Evolutionary conservation across 2,329 filamentous ascomycete genomes (phyloP).

Genomic region (Macroventuria anomochaeta): DNA sequence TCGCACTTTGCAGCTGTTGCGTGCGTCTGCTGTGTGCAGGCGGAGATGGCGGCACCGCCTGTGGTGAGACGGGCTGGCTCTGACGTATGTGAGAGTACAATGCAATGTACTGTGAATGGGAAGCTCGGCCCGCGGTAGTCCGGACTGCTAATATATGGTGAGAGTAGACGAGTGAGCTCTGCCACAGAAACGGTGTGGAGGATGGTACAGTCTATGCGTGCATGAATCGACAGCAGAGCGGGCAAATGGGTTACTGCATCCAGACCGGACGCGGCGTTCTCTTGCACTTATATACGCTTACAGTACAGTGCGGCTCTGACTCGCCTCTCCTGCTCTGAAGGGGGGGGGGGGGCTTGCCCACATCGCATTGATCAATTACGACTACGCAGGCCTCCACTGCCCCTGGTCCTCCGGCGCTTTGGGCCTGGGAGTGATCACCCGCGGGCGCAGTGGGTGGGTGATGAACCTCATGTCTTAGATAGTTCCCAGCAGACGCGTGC

Average conservation of each 20-base stretch:
- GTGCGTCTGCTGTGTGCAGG: conserved; percentile 22
- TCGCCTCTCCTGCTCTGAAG: conserved; percentile 9
- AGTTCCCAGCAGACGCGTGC: conserved; percentile 12
- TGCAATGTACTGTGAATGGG: conserved; percentile 12
- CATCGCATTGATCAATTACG: conserved; percentile 14
- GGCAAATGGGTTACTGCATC: conserved; percentile 4
- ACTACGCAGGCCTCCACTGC: conserved; percentile 15
- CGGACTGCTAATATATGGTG: not conserved
- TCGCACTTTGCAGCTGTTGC: conserved; percentile 15
- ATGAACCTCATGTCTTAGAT: conserved; percentile 20
- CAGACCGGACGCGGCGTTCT: conserved; percentile 7
- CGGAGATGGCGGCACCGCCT: conserved; percentile 23
- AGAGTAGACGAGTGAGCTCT: not conserved
- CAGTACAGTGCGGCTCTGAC: conserved; percentile 15
- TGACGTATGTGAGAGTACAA: conserved; percentile 26
- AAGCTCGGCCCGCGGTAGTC: conserved; percentile 27
- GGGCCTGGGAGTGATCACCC: conserved; percentile 17
- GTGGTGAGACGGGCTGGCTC: conserved; percentile 25
- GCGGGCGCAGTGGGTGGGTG: conserved; percentile 20
- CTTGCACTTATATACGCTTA: conserved; percentile 10
- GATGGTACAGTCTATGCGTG: conserved; percentile 1
- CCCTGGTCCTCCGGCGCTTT: conserved; percentile 15
- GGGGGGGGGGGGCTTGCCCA: not conserved
- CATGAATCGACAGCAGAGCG: conserved; percentile 7
- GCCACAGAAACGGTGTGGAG: not conserved